Evolutionary conservation across 495 filamentous ascomycete genomes (phyloP).

Genomic region (Tetracladium setigerum): DNA sequence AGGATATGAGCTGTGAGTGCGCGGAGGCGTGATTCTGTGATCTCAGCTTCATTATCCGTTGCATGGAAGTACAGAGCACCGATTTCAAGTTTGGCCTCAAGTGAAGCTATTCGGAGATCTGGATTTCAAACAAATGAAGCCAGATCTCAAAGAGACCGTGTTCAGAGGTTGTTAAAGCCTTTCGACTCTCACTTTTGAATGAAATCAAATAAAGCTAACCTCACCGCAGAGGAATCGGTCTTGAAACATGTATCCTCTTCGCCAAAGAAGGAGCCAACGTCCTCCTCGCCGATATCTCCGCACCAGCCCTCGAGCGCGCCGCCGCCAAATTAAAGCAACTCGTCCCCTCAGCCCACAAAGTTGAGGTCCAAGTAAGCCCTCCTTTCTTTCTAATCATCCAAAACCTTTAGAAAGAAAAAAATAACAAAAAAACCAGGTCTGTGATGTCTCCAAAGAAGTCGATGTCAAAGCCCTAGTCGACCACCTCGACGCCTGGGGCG

Average conservation of each 20-base stretch:
- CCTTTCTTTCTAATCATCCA: background rate
- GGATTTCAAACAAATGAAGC: no score
- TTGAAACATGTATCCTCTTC: conserved; percentile 91
- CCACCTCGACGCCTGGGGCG: conserved; percentile 73
- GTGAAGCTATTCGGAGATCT: no score
- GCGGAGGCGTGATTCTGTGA: no score
- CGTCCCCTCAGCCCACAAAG: conserved; percentile 50
- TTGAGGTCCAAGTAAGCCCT: conserved; percentile 48
- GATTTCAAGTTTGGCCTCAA: no score
- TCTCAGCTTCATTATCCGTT: no score
- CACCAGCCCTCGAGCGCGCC: conserved; percentile 61
- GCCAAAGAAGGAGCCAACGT: conserved; percentile 83
- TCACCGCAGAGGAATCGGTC: conserved; percentile 72
- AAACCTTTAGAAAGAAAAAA: no score
- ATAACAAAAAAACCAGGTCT: conserved; percentile 30
- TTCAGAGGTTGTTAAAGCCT: no score
- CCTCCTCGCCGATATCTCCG: conserved; percentile 78
- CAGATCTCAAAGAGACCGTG: no score
- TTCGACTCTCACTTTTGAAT: no score
- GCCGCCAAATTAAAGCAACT: conserved; percentile 62
- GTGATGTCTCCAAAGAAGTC: conserved; percentile 62
- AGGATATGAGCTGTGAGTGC: no score
- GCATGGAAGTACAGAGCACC: no score
- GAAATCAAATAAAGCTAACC: background rate
- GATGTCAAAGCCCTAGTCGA: conserved; percentile 66